Conservation (phyloP, 73 alveolate genomes). For the Tetrahymena elliotti region DNA sequence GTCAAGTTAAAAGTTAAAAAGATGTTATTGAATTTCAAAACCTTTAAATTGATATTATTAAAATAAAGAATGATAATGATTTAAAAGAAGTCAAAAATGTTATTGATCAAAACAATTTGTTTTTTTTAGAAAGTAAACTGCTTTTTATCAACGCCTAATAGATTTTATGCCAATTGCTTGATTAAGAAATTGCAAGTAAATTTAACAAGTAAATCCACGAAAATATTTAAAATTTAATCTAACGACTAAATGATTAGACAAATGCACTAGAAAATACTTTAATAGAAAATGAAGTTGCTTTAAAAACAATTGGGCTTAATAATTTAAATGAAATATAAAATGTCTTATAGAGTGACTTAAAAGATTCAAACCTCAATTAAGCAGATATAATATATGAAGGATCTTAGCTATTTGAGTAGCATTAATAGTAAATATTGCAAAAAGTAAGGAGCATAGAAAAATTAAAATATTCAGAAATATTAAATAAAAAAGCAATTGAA, state of each 20-base stretch:
- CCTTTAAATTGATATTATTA: not conserved
- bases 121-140: not conserved
- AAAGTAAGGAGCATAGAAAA: not conserved
- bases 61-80: not conserved
- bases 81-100: not conserved
- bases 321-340: not conserved
- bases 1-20: not conserved
- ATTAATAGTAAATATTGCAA: not conserved
- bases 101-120: not conserved
- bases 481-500: not conserved
- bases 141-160: not conserved
- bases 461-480: not conserved
- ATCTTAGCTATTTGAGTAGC: not conserved
- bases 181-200: not conserved
- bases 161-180: not conserved
- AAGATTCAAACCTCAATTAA: not conserved
- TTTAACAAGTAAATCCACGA: not conserved
- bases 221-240: not conserved
- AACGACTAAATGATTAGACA: not conserved
- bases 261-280: not conserved
- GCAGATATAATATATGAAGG: not conserved
- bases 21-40: not conserved
- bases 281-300: not conserved
- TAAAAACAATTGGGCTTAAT: not conserved
- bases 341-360: not conserved